Base-by-base conservation (phyloP, 2,329 filamentous ascomycete species). In the Penicillium hordei region DNA sequence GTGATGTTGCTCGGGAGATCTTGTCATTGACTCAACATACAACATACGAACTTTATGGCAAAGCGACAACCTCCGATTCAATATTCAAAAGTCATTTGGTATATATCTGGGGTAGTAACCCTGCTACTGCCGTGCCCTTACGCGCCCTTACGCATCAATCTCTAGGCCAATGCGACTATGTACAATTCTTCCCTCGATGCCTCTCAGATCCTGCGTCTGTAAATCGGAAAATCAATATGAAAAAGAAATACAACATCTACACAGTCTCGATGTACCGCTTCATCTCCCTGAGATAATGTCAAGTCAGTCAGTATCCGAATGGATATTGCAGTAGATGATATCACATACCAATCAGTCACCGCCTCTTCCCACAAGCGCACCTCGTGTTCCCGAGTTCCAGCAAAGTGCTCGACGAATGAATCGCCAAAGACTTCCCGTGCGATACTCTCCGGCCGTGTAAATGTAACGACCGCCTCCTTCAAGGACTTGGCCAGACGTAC, bases 341-440 rank as follows among this genome's bases (percentile, higher is more conserved):
- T 52, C 55, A 86, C 89, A 75, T 82, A 93, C 92, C 93, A 97
- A 75, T 97, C 94, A 21, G 94, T 97, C 6, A 97, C 93, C 2
- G 93, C 93, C 74, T 97, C 93, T 68, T 97, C 93, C 89, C 90
- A 99, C 21, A 96, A 77, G 60, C 90, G 81, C 58, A 94, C 83
- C 77, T 99, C 94, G 75, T 99, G 93, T 74, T 96, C 89, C 63
- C 94, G 84, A 19, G 93, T 96, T 17, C 94, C 94, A 13, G 88
- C 91, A 78, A 88, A 99, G 75, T 97, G 94, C 17, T 97, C 93
- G 3, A 99, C 94, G 76, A 99, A 99, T 9, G 89, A 90, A 73
- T 97, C 89, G 0, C 94, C 94, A 75, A 99, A 90, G 0, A 96
- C 90, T 72, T 97, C 90, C 57, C 94, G 83, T n/a, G 94, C 94